A percentile compares a stretch with the other conserved stretches of the same genome.
Conservation (phyloP, 345 rosid species). For the Melaleuca alternifolia region DNA sequence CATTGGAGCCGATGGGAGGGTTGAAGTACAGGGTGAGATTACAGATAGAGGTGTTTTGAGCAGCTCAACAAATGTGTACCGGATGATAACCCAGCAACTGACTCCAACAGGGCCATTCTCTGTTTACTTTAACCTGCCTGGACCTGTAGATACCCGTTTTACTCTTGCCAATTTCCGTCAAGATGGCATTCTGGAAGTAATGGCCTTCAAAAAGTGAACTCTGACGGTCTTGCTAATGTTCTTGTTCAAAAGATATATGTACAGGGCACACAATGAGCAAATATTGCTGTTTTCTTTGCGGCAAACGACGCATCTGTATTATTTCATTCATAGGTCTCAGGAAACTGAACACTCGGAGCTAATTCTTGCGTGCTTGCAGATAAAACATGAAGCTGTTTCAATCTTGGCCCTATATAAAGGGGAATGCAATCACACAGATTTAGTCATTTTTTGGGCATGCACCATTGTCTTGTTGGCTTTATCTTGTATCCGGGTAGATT, state of each 20-base stretch:
- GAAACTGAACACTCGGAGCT: background rate
- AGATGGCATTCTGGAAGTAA: conserved; percentile 62
- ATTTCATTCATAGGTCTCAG: background rate
- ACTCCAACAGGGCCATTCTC: conserved; percentile 53
- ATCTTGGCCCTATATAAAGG: background rate
- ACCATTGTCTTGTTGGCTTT: background rate
- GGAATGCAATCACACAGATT: background rate
- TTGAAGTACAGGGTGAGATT: conserved; percentile 41
- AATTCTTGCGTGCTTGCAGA: background rate
- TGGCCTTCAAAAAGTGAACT: conserved; percentile 28
- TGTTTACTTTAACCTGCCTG: conserved; percentile 53
- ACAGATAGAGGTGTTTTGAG: conserved; percentile 21
- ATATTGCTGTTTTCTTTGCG: background rate
- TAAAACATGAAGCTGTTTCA: background rate
- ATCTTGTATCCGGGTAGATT: background rate
- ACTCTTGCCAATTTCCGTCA: conserved; percentile 26
- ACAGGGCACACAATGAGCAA: background rate
- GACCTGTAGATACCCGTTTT: conserved; percentile 69
- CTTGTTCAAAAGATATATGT: background rate
- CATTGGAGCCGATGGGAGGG: conserved; percentile 30
- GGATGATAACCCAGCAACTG: conserved; percentile 38
- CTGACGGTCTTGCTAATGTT: background rate
- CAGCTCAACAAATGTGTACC: conserved; percentile 13
- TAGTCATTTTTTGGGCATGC: background rate
- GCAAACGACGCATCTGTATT: background rate